Percentiles rank a stretch among this genome's conserved stretches.
Conservation (phyloP, 768 basidiomycete genomes). For the Saitozyma sp. region DNA sequence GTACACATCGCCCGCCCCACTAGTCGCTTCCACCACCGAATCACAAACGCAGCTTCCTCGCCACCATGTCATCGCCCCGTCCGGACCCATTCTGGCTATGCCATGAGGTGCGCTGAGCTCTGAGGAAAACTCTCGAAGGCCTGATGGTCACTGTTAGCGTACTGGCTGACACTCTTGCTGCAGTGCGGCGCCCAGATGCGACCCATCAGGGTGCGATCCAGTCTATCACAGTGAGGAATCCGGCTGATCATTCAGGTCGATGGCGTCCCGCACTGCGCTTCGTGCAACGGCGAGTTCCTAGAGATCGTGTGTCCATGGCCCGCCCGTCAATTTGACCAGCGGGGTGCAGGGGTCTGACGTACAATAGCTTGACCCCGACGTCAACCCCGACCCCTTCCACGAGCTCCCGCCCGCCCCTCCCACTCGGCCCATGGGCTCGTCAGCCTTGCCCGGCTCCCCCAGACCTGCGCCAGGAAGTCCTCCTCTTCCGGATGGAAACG, state of each 20-base stretch:
- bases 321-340: background rate
- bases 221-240: background rate
- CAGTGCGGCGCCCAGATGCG: constrained; percentile 88
- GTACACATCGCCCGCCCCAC: no score
- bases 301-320: constrained; percentile 60
- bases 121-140: background rate
- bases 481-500: background rate
- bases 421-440: constrained; percentile 14
- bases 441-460: constrained; percentile 3
- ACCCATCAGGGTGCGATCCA: constrained; percentile 68
- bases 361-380: constrained; percentile 31
- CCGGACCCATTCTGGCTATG: constrained; percentile 46
- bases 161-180: background rate
- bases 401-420: constrained; percentile 39
- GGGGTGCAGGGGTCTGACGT: background rate
- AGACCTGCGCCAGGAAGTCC: background rate
- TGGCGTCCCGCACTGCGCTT: constrained; percentile 67
- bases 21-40: no score
- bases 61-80: no score
- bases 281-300: constrained; percentile 77
- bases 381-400: constrained; percentile 38
- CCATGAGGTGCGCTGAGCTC: constrained; percentile 32
- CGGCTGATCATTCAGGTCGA: constrained; percentile 14
- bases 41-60: no score
- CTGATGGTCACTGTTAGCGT: background rate